Conservation (phyloP, 441 rosid species). For the Mallotus japonicus region DNA sequence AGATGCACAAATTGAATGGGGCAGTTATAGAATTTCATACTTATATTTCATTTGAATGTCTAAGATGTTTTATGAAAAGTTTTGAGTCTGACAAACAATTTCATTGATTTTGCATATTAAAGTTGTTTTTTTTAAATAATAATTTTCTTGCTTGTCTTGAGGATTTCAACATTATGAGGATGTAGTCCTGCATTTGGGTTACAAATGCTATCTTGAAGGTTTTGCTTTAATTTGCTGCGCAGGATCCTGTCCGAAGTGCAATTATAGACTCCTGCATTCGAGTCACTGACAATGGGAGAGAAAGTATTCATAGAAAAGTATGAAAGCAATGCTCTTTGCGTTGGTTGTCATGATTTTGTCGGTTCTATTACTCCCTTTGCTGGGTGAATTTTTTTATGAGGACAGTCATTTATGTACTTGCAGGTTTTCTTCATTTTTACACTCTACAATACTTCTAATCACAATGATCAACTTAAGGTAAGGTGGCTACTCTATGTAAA, state of each 20-base stretch:
- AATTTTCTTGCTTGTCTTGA: neutral
- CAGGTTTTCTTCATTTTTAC: slow-evolving; percentile 94
- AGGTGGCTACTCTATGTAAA: slow-evolving; percentile 30
- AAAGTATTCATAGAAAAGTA: slow-evolving; percentile 89
- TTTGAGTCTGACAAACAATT: neutral
- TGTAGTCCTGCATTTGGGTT: neutral
- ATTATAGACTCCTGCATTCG: slow-evolving; percentile 86
- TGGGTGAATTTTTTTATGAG: slow-evolving; percentile 12
- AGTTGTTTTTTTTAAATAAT: neutral
- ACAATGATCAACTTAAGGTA: slow-evolving; percentile 96
- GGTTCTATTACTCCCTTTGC: slow-evolving; percentile 12
- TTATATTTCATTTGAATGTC: slow-evolving; percentile 10
- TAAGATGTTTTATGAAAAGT: neutral
- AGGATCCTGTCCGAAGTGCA: slow-evolving; percentile 84
- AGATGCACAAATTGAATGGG: neutral
- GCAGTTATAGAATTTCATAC: neutral
- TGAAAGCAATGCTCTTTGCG: slow-evolving; percentile 18
- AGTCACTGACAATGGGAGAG: slow-evolving; percentile 95
- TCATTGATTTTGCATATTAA: neutral
- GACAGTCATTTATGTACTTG: slow-evolving; percentile 28
- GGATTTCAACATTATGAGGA: neutral
- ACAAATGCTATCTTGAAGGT: neutral
- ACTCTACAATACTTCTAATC: slow-evolving; percentile 79
- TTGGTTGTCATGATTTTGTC: neutral
- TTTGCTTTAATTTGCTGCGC: slow-evolving; percentile 18